Evolutionary conservation across 2,329 filamentous ascomycete genomes (phyloP).

Genomic region (Calonectria multiphialidica): DNA sequence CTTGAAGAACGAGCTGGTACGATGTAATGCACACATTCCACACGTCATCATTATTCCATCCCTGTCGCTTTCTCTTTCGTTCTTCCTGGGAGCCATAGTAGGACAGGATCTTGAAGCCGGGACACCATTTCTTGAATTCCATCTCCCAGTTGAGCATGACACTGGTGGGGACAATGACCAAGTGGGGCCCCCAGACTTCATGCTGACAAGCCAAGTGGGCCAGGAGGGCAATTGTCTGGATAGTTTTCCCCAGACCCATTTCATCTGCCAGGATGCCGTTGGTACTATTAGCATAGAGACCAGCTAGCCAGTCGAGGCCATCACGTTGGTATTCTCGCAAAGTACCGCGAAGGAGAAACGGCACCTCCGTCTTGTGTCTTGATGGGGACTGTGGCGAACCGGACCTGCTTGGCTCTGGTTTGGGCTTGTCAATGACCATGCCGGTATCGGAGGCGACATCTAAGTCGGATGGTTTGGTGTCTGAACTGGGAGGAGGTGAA

Average conservation of each 20-base stretch:
- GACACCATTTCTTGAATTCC: conserved; percentile 99
- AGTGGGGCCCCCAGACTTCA: conserved; percentile 93
- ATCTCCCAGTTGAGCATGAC: conserved; percentile 99
- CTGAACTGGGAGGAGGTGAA: conserved; percentile 59
- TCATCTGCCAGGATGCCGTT: conserved; percentile 98
- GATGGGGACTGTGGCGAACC: conserved; percentile 46
- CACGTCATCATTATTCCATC: conserved; percentile 92
- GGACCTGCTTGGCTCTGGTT: conserved; percentile 45
- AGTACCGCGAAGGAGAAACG: conserved; percentile 86
- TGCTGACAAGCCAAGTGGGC: conserved; percentile 93
- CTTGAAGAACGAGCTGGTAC: conserved; percentile 95
- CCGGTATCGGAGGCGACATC: conserved; percentile 56
- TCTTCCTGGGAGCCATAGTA: conserved; percentile 97
- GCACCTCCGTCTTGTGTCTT: conserved; percentile 76
- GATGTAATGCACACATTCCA: conserved; percentile 99
- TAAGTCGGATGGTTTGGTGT: conserved; percentile 64
- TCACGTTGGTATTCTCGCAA: conserved; percentile 96
- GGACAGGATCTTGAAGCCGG: conserved; percentile 96
- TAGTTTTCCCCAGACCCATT: conserved; percentile 98
- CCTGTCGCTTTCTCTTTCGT: conserved; percentile 88
- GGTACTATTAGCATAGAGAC: conserved; percentile 90
- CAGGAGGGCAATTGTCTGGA: conserved; percentile 94
- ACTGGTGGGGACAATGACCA: conserved; percentile 96
- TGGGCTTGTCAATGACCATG: conserved; percentile 46
- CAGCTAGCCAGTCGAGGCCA: conserved; percentile 96